These are phyloP conservation scores for Camelina neglecta DNA, from an alignment of 345 rosid species.

Conservation along the genomic window DNA sequence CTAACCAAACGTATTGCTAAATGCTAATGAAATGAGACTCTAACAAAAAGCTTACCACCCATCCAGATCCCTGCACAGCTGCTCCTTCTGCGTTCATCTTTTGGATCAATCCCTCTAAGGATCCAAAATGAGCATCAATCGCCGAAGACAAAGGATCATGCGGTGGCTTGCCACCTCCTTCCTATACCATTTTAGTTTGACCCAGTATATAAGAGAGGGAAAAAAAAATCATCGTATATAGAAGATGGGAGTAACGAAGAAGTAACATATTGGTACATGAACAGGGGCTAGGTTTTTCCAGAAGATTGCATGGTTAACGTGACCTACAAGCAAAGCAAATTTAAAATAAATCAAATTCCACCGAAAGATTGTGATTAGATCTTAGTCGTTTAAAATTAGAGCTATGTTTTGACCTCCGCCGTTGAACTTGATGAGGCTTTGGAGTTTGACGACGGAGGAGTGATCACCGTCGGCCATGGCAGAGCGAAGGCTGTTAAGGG, in stretches of 20 bases:
- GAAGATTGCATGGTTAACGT: constrained; percentile 88
- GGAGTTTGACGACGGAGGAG: constrained; percentile 66
- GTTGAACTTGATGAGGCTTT: constrained; percentile 92
- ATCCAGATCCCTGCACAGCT: constrained; percentile 95
- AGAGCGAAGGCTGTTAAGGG: constrained; percentile 67
- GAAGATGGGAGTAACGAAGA: not conserved
- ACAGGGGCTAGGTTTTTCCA: constrained; percentile 86
- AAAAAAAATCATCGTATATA: not conserved
- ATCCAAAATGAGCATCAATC: constrained; percentile 78
- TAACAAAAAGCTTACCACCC: constrained; percentile 75
- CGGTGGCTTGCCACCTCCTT: constrained; percentile 95
- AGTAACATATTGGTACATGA: constrained; percentile 50
- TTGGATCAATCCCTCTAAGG: constrained; percentile 65
- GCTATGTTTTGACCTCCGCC: constrained; percentile 68
- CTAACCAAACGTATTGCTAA: not conserved
- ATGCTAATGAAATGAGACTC: not conserved
- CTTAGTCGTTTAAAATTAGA: too few relatives aligned
- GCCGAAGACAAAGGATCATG: constrained; percentile 74
- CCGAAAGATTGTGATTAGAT: not conserved
- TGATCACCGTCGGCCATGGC: constrained; percentile 72
- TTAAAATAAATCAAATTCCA: not conserved
- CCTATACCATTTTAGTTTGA: constrained; percentile 50
- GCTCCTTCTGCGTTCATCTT: constrained; percentile 87
- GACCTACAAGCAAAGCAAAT: constrained; percentile 55
- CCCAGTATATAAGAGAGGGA: not conserved